phyloP scores from a whole-genome alignment of 768 basidiomycete species.

The Sarcomyxa edulis region DNA sequence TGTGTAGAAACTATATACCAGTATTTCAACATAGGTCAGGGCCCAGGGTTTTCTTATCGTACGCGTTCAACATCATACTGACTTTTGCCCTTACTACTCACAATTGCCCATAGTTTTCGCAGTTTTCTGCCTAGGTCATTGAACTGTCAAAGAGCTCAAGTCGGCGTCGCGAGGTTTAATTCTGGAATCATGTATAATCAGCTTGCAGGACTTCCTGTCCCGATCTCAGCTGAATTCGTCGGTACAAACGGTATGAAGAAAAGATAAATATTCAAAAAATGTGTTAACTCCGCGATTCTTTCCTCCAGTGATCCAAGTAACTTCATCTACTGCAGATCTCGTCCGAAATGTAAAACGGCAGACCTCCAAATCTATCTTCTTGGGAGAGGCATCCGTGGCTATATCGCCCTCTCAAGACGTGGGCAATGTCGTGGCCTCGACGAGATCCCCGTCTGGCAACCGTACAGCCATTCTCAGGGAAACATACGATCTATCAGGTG shows the following conservation, averaged over 20 bases:
- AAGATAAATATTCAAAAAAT: background rate
- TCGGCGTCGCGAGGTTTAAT: too few relatives aligned
- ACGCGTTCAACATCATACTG: too few relatives aligned
- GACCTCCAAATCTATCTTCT: constrained; percentile 32
- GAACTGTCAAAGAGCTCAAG: too few relatives aligned
- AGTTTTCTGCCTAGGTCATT: too few relatives aligned
- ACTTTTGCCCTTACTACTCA: too few relatives aligned
- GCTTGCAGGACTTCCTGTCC: constrained; percentile 35
- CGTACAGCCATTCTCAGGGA: constrained; percentile 43
- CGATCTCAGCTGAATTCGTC: constrained; percentile 29
- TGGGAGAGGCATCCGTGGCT: constrained; percentile 13
- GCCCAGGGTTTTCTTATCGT: too few relatives aligned
- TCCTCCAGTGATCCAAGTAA: constrained; percentile 33
- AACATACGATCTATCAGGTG: too few relatives aligned
- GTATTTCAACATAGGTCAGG: too few relatives aligned
- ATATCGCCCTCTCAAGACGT: constrained; percentile 27
- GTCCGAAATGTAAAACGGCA: constrained; percentile 41
- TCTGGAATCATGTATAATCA: constrained; percentile 29
- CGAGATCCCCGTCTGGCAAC: constrained; percentile 38
- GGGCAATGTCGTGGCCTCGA: constrained; percentile 2
- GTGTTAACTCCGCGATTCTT: constrained; percentile 1
- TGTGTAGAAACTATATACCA: too few relatives aligned
- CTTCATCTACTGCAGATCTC: constrained; percentile 47
- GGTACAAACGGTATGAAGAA: constrained; percentile 14
- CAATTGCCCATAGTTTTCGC: too few relatives aligned